Base-by-base conservation (phyloP, 2,329 filamentous ascomycete species). In the Lasiodiplodia theobromae region DNA sequence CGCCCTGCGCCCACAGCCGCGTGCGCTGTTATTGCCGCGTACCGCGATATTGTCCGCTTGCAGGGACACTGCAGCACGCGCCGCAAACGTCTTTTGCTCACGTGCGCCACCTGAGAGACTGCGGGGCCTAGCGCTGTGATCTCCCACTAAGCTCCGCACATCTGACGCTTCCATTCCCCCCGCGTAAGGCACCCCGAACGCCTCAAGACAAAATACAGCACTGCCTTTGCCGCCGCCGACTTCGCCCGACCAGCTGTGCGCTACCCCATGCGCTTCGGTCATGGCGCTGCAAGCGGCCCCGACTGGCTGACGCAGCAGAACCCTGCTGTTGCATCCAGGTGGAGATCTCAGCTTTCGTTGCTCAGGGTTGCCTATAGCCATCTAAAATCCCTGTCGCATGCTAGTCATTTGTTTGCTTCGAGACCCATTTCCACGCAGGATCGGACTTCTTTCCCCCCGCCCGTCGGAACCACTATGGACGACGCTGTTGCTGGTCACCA, bases 71-170 rank as follows among this genome's bases (percentile, higher is more conserved):
- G 54, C 31, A 34, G 58, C 54, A 57, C 31, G 54, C 34, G 21
- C 18, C 54, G 31, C 31, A 18, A 31, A n/a, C 51, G 51, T 28
- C 21, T 18, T 28, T 31, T 23, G 58, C 58, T 63, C 58, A 63
- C 58, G 58, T 63, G 58, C 38, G 58, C 58, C 44, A 25, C 5
- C 5, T 16, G 16, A 23, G 44, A 16, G 58, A 47, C 31, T 63
- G 60, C 60, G 60, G 60, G 60, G 60, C 60, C 31, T 64, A 64
- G 60, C 60, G 60, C 60, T 64, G 60, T 38, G 60, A 64, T 64
- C 60, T 64, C 44, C 60, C 54, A 58, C 54, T 58, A 58, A 58
- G 31, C 60, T 64, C 60, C 60, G 58, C 58, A n/a, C 21, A 18
- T 25, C 11, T 31, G 16, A 18, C 14, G 37, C 34, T 60, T 38